A percentile compares a stretch with the other conserved stretches of the same genome.
phyloP scores from a whole-genome alignment of 2,329 filamentous ascomycete species.

The Fusarium sp. region DNA sequence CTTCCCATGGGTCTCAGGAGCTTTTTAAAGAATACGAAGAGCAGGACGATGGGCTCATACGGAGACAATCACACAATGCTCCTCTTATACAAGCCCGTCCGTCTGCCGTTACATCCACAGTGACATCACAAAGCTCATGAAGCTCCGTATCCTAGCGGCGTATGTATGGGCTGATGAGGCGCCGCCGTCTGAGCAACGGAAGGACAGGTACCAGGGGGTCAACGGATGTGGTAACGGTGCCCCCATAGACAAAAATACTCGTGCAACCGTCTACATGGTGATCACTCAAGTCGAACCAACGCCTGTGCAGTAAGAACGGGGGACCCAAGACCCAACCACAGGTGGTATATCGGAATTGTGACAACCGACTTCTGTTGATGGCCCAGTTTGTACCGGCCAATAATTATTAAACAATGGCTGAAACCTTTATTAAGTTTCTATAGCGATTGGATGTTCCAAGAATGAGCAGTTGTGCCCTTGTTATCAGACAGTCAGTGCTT shows the following conservation, averaged over 20 bases:
- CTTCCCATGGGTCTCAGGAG: conserved; percentile 1
- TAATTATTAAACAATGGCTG: conserved; percentile 19
- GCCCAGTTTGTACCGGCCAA: conserved; percentile 3
- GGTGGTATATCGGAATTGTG: conserved; percentile 17
- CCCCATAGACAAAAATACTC: conserved; percentile 24
- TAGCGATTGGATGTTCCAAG: conserved; percentile 8
- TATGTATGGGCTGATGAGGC: conserved; percentile 9
- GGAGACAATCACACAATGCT: conserved; percentile 1
- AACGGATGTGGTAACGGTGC: conserved; percentile 1
- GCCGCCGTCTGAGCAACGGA: conserved; percentile 23
- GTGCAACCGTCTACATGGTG: conserved; percentile 5
- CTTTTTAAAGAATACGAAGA: conserved; percentile 35
- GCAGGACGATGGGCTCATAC: conserved; percentile 2
- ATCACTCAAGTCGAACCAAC: conserved; percentile 1
- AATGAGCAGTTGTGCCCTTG: conserved; percentile 18
- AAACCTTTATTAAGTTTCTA: conserved; percentile 31
- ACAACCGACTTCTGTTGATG: background rate
- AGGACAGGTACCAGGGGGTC: conserved; percentile 23
- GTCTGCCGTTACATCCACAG: conserved; percentile 32
- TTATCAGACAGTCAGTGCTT: conserved; percentile 20
- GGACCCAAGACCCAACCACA: background rate
- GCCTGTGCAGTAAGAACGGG: background rate
- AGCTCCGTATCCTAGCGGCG: conserved; percentile 12
- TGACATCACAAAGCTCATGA: conserved; percentile 35
- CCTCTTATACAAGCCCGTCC: conserved; percentile 2